Evolutionary conservation across 1,139 yeast genomes (phyloP).

Genomic region (Torulaspora pretoriensis): DNA sequence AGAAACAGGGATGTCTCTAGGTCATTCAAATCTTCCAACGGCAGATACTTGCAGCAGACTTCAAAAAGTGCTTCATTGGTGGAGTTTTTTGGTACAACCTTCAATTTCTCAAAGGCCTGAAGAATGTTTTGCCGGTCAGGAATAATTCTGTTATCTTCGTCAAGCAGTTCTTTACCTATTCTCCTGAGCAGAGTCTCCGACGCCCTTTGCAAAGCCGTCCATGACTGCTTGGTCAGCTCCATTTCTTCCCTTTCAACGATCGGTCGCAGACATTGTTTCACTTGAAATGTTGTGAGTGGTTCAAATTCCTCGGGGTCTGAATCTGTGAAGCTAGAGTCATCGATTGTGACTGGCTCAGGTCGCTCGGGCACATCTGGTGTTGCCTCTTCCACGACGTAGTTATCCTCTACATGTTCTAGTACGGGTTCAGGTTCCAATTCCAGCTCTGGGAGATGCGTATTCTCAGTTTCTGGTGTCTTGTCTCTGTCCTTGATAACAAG

Average conservation of each 20-base stretch:
- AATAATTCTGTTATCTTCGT: constrained; percentile 11
- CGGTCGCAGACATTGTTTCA: constrained; percentile 8
- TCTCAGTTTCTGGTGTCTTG: neutral
- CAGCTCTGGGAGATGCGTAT: neutral
- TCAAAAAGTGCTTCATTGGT: constrained; percentile 26
- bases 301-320: constrained; percentile 12
- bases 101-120: constrained; percentile 15
- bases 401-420: neutral
- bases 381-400: neutral
- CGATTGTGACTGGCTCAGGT: neutral
- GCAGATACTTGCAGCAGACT: constrained; percentile 26
- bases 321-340: neutral
- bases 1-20: constrained; percentile 25
- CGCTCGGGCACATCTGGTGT: neutral
- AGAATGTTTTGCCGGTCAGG: constrained; percentile 19
- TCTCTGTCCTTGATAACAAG: constrained; percentile 13
- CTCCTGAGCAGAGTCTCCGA: constrained; percentile 9
- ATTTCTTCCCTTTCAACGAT: constrained; percentile 10
- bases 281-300: constrained; percentile 8
- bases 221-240: constrained; percentile 9
- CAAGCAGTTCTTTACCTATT: constrained; percentile 7
- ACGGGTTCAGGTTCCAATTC: neutral
- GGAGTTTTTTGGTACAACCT: constrained; percentile 13
- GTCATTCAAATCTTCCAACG: constrained; percentile 27
- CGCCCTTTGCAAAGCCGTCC: constrained; percentile 13